These are phyloP conservation scores for Erodium moschatum DNA, from an alignment of 441 rosid genomes.

Conservation along the genomic window DNA sequence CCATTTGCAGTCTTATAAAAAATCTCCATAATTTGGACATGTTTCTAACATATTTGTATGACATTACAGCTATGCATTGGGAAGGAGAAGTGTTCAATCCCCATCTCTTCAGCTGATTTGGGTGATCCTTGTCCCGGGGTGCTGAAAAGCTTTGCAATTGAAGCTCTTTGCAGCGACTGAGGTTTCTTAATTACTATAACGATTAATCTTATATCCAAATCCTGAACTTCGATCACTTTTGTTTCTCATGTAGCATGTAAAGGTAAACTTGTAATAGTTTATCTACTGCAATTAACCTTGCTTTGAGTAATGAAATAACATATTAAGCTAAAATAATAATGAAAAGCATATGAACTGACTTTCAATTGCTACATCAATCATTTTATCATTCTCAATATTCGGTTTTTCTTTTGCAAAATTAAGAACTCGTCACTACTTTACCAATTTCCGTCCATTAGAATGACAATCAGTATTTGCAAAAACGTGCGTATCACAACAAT, in stretches of 20 bases:
- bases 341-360: no score
- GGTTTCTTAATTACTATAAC: background rate
- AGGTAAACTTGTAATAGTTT: background rate
- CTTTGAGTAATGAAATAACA: background rate
- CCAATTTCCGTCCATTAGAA: no score
- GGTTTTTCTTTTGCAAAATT: no score
- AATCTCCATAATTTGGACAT: background rate
- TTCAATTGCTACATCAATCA: no score
- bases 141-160: slow-evolving; percentile 38
- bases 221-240: background rate
- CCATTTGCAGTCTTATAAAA: background rate
- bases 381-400: no score
- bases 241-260: background rate
- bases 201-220: background rate
- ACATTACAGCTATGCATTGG: slow-evolving; percentile 49
- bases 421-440: no score
- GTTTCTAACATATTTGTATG: slow-evolving; percentile 14
- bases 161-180: slow-evolving; percentile 40
- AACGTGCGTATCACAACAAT: no score
- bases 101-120: slow-evolving; percentile 30
- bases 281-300: background rate
- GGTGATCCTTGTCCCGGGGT: slow-evolving; percentile 44
- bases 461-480: no score
- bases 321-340: background rate
- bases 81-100: slow-evolving; percentile 37